Conservation (phyloP, 2,329 filamentous ascomycete genomes). For the Exophiala lecanii-corni region DNA sequence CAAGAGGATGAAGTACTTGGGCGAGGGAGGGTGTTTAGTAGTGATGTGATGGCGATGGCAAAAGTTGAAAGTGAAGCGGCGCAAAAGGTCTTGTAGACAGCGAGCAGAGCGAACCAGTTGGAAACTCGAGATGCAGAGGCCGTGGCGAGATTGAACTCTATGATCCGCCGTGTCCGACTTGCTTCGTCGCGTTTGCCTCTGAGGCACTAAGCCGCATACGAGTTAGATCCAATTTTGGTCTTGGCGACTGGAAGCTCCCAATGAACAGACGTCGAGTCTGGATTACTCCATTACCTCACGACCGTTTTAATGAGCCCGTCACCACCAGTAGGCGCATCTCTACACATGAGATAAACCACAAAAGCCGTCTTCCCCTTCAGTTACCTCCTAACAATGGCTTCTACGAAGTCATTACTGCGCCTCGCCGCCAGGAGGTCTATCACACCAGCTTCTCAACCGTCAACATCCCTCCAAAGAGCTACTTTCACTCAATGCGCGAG, state of each 20-base stretch:
- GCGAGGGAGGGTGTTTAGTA: no score
- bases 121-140: neutral
- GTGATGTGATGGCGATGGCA: no score
- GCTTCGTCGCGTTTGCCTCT: no score
- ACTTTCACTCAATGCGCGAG: constrained; percentile 35
- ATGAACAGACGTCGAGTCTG: neutral
- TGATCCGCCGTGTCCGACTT: neutral
- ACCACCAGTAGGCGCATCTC: no score
- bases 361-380: no score
- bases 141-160: neutral
- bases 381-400: constrained; percentile 34
- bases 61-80: neutral
- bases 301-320: no score
- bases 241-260: neutral
- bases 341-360: no score
- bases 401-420: constrained; percentile 42
- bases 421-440: constrained; percentile 39
- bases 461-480: constrained; percentile 27
- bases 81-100: neutral
- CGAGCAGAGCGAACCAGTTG: neutral
- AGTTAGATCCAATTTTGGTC: no score
- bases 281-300: neutral
- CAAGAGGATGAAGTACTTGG: no score
- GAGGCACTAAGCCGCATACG: no score
- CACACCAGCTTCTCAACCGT: constrained; percentile 32